Base-by-base conservation (phyloP, 2,329 filamentous ascomycete genomes). In the Fusarium nanum region DNA sequence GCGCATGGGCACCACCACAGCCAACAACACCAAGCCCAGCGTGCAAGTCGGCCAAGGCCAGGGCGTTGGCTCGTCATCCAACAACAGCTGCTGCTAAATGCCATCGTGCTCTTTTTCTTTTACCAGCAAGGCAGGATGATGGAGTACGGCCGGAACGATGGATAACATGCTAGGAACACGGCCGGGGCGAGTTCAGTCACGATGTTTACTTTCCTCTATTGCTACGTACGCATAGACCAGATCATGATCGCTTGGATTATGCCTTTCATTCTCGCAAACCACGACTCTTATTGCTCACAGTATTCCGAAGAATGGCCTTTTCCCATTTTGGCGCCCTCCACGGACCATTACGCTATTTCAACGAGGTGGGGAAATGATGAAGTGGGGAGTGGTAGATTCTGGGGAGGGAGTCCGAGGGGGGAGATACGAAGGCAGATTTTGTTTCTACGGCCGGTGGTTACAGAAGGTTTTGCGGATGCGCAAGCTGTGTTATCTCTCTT, bases 1-100 rank as follows among this genome's bases (percentile, higher is more conserved):
- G 87, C 92, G 96, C 79, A 99, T 99, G 95, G 96, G 96, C 78
- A 97, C 93, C 76, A 96, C 95, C 71, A 92, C 93, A 46, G 92
- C 92, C 73, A 94, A 94, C 86, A 98, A 98, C 89, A 97, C 95
- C 86, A 99, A 98, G 88, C 95, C 95, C 73, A 97, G 93, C 76
- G 94, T 99, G 77, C 94, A 97, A 81, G 96, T 99, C 77, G 93
- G 94, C 64, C 92, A 94, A 80, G 96, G 96, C 79, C 94, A 97
- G 83, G 94, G 94, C 77, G 95, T 99, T 75, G 93, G 97, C 81
- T 92, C 90, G 77, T 92, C 92, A 76, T 93, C 92, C 76, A 93
- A 89, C 80, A 91, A 92, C 79, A 91, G 93, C 81, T 98, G 94
- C 89, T 98, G 94, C 87, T 98, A 97, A 86, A 86, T 64, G 60